These are phyloP conservation scores for Onygenales sp. DNA, from an alignment of 2,329 filamentous ascomycete genomes.

Conservation along the genomic window DNA sequence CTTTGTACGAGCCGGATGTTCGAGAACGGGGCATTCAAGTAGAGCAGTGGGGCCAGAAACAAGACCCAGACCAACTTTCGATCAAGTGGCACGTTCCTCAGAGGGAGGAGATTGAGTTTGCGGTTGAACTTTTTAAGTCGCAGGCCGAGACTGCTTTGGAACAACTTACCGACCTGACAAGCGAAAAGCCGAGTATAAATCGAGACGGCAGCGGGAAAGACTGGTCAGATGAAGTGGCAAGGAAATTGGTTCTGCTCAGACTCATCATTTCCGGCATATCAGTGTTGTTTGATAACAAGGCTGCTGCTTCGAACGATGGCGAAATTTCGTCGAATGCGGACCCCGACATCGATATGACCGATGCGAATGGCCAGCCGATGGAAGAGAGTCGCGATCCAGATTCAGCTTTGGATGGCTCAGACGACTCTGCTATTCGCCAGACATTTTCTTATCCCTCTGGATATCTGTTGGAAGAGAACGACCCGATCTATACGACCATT, in stretches of 20 bases:
- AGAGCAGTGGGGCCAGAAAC: constrained; percentile 74
- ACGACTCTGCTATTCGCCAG: constrained; percentile 57
- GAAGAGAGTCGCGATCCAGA: constrained; percentile 33
- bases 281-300: constrained; percentile 73
- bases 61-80: constrained; percentile 63
- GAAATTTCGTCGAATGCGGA: constrained; percentile 13
- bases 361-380: constrained; percentile 27
- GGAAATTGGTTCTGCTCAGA: constrained; percentile 77
- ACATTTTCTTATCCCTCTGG: constrained; percentile 84
- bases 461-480: constrained; percentile 60
- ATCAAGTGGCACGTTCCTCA: constrained; percentile 87
- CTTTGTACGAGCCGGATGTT: constrained; percentile 72
- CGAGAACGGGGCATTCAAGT: constrained; percentile 62
- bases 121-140: constrained; percentile 76
- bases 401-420: constrained; percentile 46
- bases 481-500: constrained; percentile 61
- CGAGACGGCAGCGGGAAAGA: constrained; percentile 94
- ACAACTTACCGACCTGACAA: constrained; percentile 69
- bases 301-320: constrained; percentile 52
- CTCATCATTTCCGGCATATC: constrained; percentile 87
- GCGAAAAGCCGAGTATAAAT: constrained; percentile 70
- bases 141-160: constrained; percentile 69
- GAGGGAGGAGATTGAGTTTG: constrained; percentile 73
- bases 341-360: constrained; percentile 37
- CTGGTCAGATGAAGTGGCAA: constrained; percentile 93